Conservation (phyloP, 257 asterid species). For the Jasminum sambac region DNA sequence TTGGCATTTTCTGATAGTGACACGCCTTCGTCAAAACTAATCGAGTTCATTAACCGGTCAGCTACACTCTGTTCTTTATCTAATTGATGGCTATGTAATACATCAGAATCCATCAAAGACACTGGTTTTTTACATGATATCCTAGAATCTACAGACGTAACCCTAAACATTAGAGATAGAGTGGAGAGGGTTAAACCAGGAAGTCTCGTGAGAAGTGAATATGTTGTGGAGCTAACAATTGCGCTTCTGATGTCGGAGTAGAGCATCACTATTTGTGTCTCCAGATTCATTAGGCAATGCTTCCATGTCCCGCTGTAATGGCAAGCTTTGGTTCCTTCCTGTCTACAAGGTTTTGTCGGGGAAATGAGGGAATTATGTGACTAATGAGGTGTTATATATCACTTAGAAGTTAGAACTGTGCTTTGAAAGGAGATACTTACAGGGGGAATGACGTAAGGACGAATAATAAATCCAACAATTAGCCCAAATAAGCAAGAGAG, state of each 20-base stretch:
- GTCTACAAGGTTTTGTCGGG: constrained; percentile 67
- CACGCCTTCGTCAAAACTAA: constrained; percentile 49
- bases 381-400: neutral
- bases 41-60: constrained; percentile 49
- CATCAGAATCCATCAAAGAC: constrained; percentile 52
- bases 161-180: constrained; percentile 38
- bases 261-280: constrained; percentile 61
- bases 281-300: constrained; percentile 76
- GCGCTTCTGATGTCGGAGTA: constrained; percentile 82
- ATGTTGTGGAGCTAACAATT: constrained; percentile 60
- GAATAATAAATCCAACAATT: constrained; percentile 60
- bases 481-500: constrained; percentile 64
- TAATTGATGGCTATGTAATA: constrained; percentile 19
- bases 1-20: constrained; percentile 25
- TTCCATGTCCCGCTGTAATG: constrained; percentile 70
- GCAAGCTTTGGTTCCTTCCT: constrained; percentile 58
- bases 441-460: constrained; percentile 57
- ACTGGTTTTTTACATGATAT: constrained; percentile 30
- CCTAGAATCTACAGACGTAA: constrained; percentile 35
- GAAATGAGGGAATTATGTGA: neutral
- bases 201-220: constrained; percentile 33
- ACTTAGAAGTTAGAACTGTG: neutral
- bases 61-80: constrained; percentile 16
- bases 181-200: constrained; percentile 13
- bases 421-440: constrained; percentile 46